Percentiles rank a stretch among this genome's conserved stretches.
phyloP scores from a whole-genome alignment of 352 stramenopile species.

The Pythium folliculosum region DNA sequence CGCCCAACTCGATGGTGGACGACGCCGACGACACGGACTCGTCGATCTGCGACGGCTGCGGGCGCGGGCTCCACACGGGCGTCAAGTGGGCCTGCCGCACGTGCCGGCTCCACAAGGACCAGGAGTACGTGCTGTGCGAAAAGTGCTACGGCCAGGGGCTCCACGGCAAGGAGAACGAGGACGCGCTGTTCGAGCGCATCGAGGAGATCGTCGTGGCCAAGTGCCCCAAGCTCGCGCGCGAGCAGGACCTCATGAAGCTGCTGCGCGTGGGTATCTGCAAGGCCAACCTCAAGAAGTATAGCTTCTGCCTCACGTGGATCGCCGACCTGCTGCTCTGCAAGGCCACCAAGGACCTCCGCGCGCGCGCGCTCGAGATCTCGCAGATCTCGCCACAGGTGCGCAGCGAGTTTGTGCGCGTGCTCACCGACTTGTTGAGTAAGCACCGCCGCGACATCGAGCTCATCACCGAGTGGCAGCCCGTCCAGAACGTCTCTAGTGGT shows the following conservation, averaged over 20 bases:
- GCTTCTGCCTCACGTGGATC: constrained; percentile 82
- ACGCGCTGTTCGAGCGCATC: constrained; percentile 63
- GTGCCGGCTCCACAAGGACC: constrained; percentile 45
- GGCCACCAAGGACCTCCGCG: constrained; percentile 62
- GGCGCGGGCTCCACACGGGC: constrained; percentile 46
- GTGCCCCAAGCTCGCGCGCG: constrained; percentile 46
- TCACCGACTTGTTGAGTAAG: constrained; percentile 56
- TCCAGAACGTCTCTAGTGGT: constrained; percentile 25
- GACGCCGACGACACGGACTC: constrained; percentile 33
- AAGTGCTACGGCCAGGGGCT: constrained; percentile 77
- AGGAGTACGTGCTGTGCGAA: constrained; percentile 66
- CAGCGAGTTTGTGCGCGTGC: constrained; percentile 63
- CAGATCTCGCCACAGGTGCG: constrained; percentile 67
- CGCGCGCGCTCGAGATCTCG: constrained; percentile 69
- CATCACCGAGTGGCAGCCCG: constrained; percentile 67
- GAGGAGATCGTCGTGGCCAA: constrained; percentile 67
- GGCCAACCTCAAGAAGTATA: constrained; percentile 81
- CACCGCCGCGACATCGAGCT: constrained; percentile 71
- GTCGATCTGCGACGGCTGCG: constrained; percentile 67
- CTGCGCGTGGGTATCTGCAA: constrained; percentile 79
- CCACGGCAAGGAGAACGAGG: constrained; percentile 69
- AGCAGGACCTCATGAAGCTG: constrained; percentile 60
- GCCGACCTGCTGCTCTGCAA: constrained; percentile 67
- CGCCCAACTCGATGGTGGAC: neutral
- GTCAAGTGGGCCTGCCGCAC: constrained; percentile 73